Evolutionary conservation across 768 basidiomycete genomes (phyloP), one percentile per base, ranked within the genome.

Genomic region (Termitomyces sp.): DNA sequence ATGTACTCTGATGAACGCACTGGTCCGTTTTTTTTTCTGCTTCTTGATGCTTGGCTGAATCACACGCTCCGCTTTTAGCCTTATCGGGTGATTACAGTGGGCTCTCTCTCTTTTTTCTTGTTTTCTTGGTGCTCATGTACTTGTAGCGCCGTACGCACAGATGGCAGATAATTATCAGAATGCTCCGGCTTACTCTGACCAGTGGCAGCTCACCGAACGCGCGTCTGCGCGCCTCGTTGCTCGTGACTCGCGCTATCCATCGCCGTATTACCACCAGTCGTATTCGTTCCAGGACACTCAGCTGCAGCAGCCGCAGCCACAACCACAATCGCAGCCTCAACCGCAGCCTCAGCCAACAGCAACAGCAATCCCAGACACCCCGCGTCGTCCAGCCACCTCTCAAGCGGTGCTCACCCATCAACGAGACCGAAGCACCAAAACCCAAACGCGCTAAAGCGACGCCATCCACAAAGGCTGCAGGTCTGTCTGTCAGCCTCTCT

Each of bases 1-100:
- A n/a, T n/a, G n/a, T 85, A 82, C 71, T 79, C 85, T 58, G 84
- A 83, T 65, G 84, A 87, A 66, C 81, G 84, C 62, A 79, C 82
- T 57, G 78, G 87, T 86, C 68, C 68, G 80, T n/a, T 72, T 35
- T 61, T 79, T 72, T 35, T 61, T 55, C 52, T 54, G 20, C 58
- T 20, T 51, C 12, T n/a, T n/a, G 5, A 8, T 11, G 4, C 50
- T n/a, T 35, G 50, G 16, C 58, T 64, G 61, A n/a, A 63, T 62
- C 38, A 36, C 55, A 40, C 32, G n/a, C n/a, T n/a, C n/a, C n/a
- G n/a, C n/a, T n/a, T n/a, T 48, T 20, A 79, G 79, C 77, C 52
- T 68, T 81, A 67, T 74, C 80, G 28, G 75, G 76, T 44, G 80
- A 81, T 63, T 81, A 77, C 63, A 73, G 81, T 82, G 40, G 53